Evolutionary conservation across 805 yeast species (phyloP).

Genomic region (Ogataea ramenticola): DNA sequence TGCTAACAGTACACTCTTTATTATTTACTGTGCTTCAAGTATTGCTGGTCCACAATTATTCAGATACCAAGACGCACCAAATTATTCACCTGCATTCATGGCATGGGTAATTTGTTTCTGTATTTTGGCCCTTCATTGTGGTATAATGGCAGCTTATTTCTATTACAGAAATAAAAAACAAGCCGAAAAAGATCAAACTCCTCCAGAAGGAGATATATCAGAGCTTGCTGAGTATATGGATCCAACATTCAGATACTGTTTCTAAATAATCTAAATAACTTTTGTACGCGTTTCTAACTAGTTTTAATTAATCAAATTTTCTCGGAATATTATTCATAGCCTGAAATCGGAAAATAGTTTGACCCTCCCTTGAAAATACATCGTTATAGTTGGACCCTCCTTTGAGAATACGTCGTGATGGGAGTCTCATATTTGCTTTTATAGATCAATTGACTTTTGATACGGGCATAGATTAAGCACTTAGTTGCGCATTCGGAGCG

Average conservation of each 20-base stretch:
- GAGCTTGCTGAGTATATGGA: slow-evolving; percentile 45
- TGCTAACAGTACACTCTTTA: slow-evolving; percentile 46
- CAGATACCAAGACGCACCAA: slow-evolving; percentile 46
- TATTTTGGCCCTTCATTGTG: not conserved
- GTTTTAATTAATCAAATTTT: no score
- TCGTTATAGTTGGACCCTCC: no score
- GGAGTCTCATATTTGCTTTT: no score
- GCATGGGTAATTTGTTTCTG: slow-evolving; percentile 45
- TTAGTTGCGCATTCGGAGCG: no score
- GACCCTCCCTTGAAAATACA: no score
- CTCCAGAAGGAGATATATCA: slow-evolving; percentile 17
- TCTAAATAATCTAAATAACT: not conserved
- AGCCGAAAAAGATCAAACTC: not conserved
- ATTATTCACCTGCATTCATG: slow-evolving; percentile 48
- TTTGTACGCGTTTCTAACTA: no score
- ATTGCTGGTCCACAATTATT: slow-evolving; percentile 69
- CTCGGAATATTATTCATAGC: no score
- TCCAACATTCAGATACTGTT: slow-evolving; percentile 42
- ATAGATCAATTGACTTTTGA: no score
- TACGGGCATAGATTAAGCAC: no score
- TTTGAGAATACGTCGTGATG: no score
- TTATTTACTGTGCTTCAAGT: slow-evolving; percentile 60
- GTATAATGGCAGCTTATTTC: slow-evolving; percentile 12
- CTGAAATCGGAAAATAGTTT: no score
- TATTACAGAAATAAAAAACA: slow-evolving; percentile 7